Evolutionary conservation across 768 basidiomycete genomes (phyloP), one percentile per base, ranked within the genome.

Genomic region (Russula sp.): DNA sequence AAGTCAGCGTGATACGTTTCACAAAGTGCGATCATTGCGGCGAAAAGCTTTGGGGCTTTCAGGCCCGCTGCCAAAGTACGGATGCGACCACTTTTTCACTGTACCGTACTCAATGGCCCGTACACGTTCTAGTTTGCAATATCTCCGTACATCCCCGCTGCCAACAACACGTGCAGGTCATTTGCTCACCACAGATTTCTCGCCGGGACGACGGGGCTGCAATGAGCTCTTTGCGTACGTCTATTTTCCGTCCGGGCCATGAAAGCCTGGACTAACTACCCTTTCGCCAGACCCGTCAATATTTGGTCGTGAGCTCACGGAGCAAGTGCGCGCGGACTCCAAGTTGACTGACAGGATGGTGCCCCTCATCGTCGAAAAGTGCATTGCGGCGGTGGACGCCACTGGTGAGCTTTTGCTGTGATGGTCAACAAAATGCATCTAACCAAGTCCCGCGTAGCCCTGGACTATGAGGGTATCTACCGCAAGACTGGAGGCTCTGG

Each of bases 41-140:
- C 39, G 97, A 98, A 72, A 99, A 98, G 79, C 86, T 98, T 86
- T 99, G 95, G 94, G 96, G 96, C 7, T 84, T 94, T n/a, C 94
- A 95, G 71, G 79, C 91, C 57, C 87, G 91, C 37, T 99, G 97
- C 72, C 83, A 87, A 67, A 80, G 96, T 94, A 71, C 72, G 92
- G 79, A 10, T 20, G 32, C 6, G 27, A 35, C 9, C 39, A 48
- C 45, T 27, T 1, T 16, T 27, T 11, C 52, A 27, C 6, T n/a
- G 44, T 37, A 22, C 40, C 37, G 53, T n/a, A 50, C 35, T 40
- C 6, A 58, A 40, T 4, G 50, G 13, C 6, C 10, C 16, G n/a
- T 22, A 34, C 8, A 8, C 9, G 8, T 34, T 48, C 20, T 66
- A 68, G 67, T 18, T 31, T 68, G 67, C 50, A 42, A 64, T 47